These are phyloP conservation scores for Pichia heedii DNA, from an alignment of 805 yeast genomes.

Conservation along the genomic window DNA sequence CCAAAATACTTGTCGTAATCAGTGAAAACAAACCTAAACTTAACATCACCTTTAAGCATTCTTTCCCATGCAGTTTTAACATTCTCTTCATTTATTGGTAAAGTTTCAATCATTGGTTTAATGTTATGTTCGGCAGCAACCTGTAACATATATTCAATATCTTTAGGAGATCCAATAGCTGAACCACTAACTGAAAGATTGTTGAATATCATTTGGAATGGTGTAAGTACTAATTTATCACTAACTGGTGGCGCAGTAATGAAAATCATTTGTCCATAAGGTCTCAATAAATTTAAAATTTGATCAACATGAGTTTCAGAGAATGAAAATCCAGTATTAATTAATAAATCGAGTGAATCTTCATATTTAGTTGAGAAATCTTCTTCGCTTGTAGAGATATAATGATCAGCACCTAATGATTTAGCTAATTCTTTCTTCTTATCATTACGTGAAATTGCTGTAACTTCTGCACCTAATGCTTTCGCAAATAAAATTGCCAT, in stretches of 20 bases:
- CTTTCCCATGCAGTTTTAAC: constrained; percentile 38
- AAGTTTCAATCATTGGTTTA: constrained; percentile 44
- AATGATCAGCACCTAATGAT: constrained; percentile 44
- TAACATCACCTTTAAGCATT: constrained; percentile 41
- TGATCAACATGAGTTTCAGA: constrained; percentile 20
- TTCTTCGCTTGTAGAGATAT: constrained; percentile 44
- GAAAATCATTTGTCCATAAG: constrained; percentile 26
- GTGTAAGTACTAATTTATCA: constrained; percentile 23
- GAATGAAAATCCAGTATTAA: constrained; percentile 40
- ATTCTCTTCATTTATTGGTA: constrained; percentile 37
- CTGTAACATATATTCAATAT: constrained; percentile 38
- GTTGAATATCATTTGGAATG: constrained; percentile 28
- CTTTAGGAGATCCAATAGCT: constrained; percentile 36
- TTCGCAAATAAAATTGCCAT: constrained; percentile 43
- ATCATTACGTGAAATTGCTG: constrained; percentile 44
- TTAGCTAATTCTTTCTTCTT: constrained; percentile 41
- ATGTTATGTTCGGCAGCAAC: constrained; percentile 38
- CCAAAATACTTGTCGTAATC: constrained; percentile 33
- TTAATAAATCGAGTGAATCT: constrained; percentile 36
- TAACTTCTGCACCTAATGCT: constrained; percentile 52
- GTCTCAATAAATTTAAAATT: constrained; percentile 21
- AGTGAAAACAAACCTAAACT: constrained; percentile 45
- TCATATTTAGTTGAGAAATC: constrained; percentile 30
- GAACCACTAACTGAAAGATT: constrained; percentile 27
- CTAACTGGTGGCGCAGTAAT: constrained; percentile 31